Percentiles rank a stretch among this genome's conserved stretches.
phyloP scores from a whole-genome alignment of 306 rosid genomes.

The Dryas octopetala region DNA sequence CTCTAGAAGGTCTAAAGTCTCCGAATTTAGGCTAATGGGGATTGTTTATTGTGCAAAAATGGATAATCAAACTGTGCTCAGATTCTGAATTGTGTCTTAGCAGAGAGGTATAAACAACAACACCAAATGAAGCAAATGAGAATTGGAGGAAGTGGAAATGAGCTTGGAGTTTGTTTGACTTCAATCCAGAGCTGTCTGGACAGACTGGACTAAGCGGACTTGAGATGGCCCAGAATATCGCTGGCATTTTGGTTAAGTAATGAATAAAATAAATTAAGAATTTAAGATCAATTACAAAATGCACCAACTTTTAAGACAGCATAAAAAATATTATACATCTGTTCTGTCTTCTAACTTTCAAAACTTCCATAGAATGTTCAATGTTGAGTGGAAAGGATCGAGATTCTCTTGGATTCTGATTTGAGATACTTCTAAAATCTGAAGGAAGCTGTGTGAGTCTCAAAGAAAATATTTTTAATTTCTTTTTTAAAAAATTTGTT shows the following conservation, averaged over 20 bases:
- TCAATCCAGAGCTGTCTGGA: slow-evolving; percentile 6
- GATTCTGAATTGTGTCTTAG: not conserved
- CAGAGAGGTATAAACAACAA: not conserved
- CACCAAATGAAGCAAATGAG: not conserved
- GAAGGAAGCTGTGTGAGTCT: too few relatives aligned
- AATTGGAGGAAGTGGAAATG: not conserved
- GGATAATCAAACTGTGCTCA: not conserved
- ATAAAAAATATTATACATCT: too few relatives aligned
- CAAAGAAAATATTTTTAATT: too few relatives aligned
- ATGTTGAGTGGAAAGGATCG: too few relatives aligned
- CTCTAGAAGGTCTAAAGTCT: not conserved
- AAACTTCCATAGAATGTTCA: too few relatives aligned
- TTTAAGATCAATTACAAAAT: too few relatives aligned
- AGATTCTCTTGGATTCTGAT: too few relatives aligned
- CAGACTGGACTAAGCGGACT: slow-evolving; percentile 1
- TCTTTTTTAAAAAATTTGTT: too few relatives aligned
- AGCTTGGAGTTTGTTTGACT: slow-evolving; percentile 2
- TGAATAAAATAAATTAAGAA: too few relatives aligned
- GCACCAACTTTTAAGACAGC: too few relatives aligned
- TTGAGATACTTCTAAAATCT: too few relatives aligned
- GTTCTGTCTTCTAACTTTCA: too few relatives aligned
- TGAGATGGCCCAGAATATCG: not conserved
- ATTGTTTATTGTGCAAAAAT: not conserved
- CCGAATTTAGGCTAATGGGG: not conserved
- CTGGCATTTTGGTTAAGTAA: slow-evolving; percentile 5